These are phyloP conservation scores for Aspergillus sp. DNA, from an alignment of 2,329 filamentous ascomycete species.

Conservation along the genomic window DNA sequence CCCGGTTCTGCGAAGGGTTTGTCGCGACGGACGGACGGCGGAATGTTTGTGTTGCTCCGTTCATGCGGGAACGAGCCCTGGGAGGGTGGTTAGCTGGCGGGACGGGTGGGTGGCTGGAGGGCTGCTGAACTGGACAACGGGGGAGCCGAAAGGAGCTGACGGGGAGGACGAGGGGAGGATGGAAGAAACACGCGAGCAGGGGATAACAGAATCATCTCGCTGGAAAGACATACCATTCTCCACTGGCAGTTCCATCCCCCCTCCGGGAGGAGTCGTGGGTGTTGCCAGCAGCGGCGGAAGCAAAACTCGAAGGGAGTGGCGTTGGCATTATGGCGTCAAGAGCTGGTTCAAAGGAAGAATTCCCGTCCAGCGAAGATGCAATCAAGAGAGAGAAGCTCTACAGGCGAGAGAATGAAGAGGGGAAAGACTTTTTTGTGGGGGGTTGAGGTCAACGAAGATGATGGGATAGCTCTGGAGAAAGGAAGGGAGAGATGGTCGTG, in stretches of 20 bases:
- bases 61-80: constrained; percentile 61
- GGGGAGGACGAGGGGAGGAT: not conserved
- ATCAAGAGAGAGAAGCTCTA: constrained; percentile 14
- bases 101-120: not conserved
- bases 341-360: constrained; percentile 17
- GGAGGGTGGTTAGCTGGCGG: not conserved
- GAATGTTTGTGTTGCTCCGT: constrained; percentile 67
- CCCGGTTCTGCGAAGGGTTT: constrained; percentile 47
- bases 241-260: constrained; percentile 58
- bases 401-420: constrained; percentile 18
- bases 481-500: not conserved
- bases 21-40: constrained; percentile 61
- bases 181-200: not conserved
- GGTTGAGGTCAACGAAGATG: not conserved
- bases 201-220: not conserved
- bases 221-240: constrained; percentile 64
- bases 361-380: constrained; percentile 19
- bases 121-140: not conserved
- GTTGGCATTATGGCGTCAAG: constrained; percentile 57
- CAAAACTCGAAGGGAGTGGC: constrained; percentile 78
- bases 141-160: constrained; percentile 3
- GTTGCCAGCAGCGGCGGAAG: constrained; percentile 77
- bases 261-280: constrained; percentile 60
- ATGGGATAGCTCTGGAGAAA: not conserved
- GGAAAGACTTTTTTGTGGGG: not conserved